Conservation (phyloP, 345 rosid species). For the Lagerstroemia speciosa region DNA sequence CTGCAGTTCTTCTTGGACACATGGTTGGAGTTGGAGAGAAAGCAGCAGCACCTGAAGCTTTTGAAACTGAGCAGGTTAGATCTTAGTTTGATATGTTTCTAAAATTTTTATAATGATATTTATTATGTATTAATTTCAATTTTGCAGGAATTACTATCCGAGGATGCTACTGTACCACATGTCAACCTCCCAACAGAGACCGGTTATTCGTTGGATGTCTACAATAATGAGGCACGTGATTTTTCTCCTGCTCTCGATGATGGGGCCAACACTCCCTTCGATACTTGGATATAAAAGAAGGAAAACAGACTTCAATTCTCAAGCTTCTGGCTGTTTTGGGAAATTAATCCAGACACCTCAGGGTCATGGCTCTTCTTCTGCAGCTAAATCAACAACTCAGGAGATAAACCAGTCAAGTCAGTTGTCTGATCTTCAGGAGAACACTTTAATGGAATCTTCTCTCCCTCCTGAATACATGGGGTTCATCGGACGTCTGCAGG, state of each 20-base stretch:
- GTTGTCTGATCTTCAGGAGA: slow-evolving; percentile 64
- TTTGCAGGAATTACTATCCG: slow-evolving; percentile 7
- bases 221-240: slow-evolving; percentile 34
- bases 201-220: slow-evolving; percentile 17
- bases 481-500: slow-evolving; percentile 44
- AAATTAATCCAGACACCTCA: slow-evolving; percentile 48
- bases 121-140: neutral
- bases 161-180: slow-evolving; percentile 8
- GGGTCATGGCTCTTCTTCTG: slow-evolving; percentile 58
- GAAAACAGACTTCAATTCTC: slow-evolving; percentile 36
- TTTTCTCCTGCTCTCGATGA: slow-evolving; percentile 23
- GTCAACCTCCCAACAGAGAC: slow-evolving; percentile 29
- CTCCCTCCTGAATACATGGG: slow-evolving; percentile 27
- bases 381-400: slow-evolving; percentile 37
- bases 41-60: slow-evolving; percentile 1
- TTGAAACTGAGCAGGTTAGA: neutral
- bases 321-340: slow-evolving; percentile 35
- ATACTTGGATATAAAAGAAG: slow-evolving; percentile 70
- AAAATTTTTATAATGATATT: neutral
- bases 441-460: slow-evolving; percentile 49
- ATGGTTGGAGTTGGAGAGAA: slow-evolving; percentile 7
- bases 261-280: slow-evolving; percentile 51
- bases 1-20: slow-evolving; percentile 6
- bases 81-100: neutral
- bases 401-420: slow-evolving; percentile 41